Evolutionary conservation across 2,329 filamentous ascomycete species (phyloP).

Genomic region (Cercospora beticola): DNA sequence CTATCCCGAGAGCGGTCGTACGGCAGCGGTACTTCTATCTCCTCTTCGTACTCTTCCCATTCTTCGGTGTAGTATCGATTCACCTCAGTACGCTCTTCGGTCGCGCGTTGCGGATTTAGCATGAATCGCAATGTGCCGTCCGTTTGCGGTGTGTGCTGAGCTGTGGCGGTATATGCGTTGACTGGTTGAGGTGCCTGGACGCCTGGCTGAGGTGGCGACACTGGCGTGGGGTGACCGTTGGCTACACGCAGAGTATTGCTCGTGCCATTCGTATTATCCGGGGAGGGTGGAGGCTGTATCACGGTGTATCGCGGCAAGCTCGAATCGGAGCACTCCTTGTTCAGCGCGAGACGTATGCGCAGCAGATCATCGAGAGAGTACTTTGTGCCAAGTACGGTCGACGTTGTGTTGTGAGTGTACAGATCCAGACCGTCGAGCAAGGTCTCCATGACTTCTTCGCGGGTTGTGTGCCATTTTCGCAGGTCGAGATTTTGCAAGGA

Average conservation of each 20-base stretch:
- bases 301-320: slow-evolving; percentile 61
- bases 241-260: slow-evolving; percentile 32
- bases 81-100: slow-evolving; percentile 67
- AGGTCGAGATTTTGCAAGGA: slow-evolving; percentile 48
- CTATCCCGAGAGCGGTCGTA: slow-evolving; percentile 24
- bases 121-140: slow-evolving; percentile 81
- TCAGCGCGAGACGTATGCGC: slow-evolving; percentile 80
- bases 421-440: slow-evolving; percentile 88
- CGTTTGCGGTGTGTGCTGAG: slow-evolving; percentile 29
- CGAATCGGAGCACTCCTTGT: slow-evolving; percentile 70
- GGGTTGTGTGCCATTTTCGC: slow-evolving; percentile 44
- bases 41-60: slow-evolving; percentile 73
- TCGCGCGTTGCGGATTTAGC: slow-evolving; percentile 74
- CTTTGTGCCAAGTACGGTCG: slow-evolving; percentile 70
- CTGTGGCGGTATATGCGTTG: slow-evolving; percentile 13
- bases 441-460: slow-evolving; percentile 64
- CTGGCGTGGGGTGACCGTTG: slow-evolving; percentile 39
- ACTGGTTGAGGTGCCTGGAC: slow-evolving; percentile 25
- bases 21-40: slow-evolving; percentile 60
- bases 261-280: slow-evolving; percentile 38
- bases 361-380: slow-evolving; percentile 79
- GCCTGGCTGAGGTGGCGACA: slow-evolving; percentile 34
- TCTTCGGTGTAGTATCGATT: slow-evolving; percentile 69
- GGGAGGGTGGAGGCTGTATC: slow-evolving; percentile 31
- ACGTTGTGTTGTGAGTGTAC: slow-evolving; percentile 78